Base-by-base conservation (phyloP, 257 asterid genomes). In the Salvia rosmarinus region DNA sequence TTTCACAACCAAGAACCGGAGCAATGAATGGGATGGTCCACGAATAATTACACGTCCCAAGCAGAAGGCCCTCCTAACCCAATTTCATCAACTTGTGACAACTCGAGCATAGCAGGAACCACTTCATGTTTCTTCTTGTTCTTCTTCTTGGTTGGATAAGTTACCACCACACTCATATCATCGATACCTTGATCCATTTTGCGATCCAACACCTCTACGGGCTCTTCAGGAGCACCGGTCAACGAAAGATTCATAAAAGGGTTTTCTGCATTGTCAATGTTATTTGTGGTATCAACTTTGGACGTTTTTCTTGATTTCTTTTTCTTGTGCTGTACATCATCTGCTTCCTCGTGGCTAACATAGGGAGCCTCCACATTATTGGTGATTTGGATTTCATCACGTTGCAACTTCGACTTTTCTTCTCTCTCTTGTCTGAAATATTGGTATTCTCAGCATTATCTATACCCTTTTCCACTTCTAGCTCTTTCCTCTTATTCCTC, bases 31-130 rank as follows among this genome's bases (percentile, higher is more conserved):
- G n/a, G n/a, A n/a, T n/a, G n/a, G n/a, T 37, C 21, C 25, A 13
- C 1, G 34, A 66, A 40, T 13, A 55, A 43, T 37, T 69, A 65
- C 34, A 64, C 66, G 30, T 72, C 96, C 98, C 98, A 93, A 17
- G 92, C 86, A 9, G 98, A 89, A 28, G 85, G 78, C 14, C 97
- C 98, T 10, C 97, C 97, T 73, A 87, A 77, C 16, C 98, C 97
- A 59, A 93, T 80, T 71, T 87, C 88, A 52, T 47, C 83, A 9
- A 35, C 88, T 50, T 57, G 75, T n/a, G 86, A 71, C 60, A 71
- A 50, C 64, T 82, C 85, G 1, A 85, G 69, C 61, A 80, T 65
- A 39, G 85, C 74, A 4, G 84, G 82, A 43, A 77, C 75, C 11
- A 72, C 68, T 34, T 42, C 71, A 3, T 64, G 71, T 28, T 63